These are phyloP conservation scores for Punctularia strigosozonata DNA, from an alignment of 768 basidiomycete genomes.

Conservation along the genomic window DNA sequence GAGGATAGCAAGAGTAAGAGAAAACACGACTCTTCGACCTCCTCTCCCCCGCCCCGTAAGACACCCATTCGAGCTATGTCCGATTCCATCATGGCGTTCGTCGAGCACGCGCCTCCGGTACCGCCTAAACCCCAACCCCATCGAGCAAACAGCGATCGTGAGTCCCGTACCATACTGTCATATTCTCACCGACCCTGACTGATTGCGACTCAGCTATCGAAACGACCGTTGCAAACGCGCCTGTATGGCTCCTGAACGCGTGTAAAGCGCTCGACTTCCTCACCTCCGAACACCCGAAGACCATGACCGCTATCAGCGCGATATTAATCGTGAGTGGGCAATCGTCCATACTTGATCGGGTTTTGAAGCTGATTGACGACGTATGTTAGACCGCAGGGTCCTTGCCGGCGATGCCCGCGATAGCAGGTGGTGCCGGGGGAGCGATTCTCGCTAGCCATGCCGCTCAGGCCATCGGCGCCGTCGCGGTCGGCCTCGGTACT, in stretches of 20 bases:
- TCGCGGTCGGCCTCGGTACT: slow-evolving; percentile 63
- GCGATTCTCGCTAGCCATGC: slow-evolving; percentile 62
- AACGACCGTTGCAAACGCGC: slow-evolving; percentile 47
- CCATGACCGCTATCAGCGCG: slow-evolving; percentile 62
- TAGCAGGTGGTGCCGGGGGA: slow-evolving; percentile 59
- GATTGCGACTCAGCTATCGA: slow-evolving; percentile 15
- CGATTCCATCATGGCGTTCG: too few relatives aligned
- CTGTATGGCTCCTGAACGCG: slow-evolving; percentile 69
- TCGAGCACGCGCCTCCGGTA: too few relatives aligned
- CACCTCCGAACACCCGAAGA: slow-evolving; percentile 63
- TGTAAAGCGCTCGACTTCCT: slow-evolving; percentile 66
- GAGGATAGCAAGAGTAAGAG: slow-evolving; percentile 7
- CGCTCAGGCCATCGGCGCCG: slow-evolving; percentile 68
- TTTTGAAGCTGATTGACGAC: too few relatives aligned
- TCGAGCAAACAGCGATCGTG: slow-evolving; percentile 3
- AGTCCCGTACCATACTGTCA: background rate
- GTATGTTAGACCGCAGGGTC: slow-evolving; percentile 73
- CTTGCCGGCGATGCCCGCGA: slow-evolving; percentile 59
- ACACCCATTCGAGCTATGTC: background rate
- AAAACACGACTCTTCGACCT: slow-evolving; percentile 1
- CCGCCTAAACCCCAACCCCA: too few relatives aligned
- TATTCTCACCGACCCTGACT: background rate
- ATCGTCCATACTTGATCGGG: too few relatives aligned
- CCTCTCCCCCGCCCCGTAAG: background rate
- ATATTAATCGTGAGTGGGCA: too few relatives aligned